These are phyloP conservation scores for Heliosperma pusillum DNA, from an alignment of 148 eudicot species.

Conservation along the genomic window DNA sequence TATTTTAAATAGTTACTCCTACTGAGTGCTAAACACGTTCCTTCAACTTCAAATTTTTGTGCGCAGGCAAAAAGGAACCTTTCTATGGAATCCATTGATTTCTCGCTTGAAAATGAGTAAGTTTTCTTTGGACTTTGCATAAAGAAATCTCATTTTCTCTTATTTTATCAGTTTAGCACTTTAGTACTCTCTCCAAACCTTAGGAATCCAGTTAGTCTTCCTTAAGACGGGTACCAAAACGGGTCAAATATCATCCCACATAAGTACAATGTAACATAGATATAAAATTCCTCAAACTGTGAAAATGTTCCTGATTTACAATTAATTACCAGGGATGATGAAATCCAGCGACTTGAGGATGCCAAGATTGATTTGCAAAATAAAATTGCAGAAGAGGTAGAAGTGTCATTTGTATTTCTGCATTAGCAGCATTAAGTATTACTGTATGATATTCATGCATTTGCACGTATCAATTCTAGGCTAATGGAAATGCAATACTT, in stretches of 20 bases:
- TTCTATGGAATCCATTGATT: conserved; percentile 60
- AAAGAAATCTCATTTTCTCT: background rate
- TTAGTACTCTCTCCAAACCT: too few relatives aligned
- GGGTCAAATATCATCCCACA: too few relatives aligned
- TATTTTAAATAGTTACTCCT: background rate
- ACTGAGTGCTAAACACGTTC: background rate
- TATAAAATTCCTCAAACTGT: background rate
- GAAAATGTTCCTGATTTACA: conserved; percentile 12
- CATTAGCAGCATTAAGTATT: background rate
- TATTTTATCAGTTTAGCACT: background rate
- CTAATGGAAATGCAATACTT: conserved; percentile 46
- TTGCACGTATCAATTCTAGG: conserved; percentile 32
- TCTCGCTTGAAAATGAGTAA: conserved; percentile 63
- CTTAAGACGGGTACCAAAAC: too few relatives aligned
- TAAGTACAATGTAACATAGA: background rate
- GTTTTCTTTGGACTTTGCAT: conserved; percentile 27
- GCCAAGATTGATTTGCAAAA: conserved; percentile 48
- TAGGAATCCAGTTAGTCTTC: too few relatives aligned
- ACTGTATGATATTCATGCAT: background rate
- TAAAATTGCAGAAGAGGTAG: conserved; percentile 56
- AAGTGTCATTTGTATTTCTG: background rate
- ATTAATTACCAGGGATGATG: conserved; percentile 44
- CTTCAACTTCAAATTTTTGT: conserved; percentile 2
- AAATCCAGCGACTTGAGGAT: conserved; percentile 59
- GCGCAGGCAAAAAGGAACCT: conserved; percentile 74